Percentiles rank a stretch among this genome's conserved stretches.
phyloP scores from a whole-genome alignment of 768 basidiomycete genomes.

The Clitopilus passeckerianus region DNA sequence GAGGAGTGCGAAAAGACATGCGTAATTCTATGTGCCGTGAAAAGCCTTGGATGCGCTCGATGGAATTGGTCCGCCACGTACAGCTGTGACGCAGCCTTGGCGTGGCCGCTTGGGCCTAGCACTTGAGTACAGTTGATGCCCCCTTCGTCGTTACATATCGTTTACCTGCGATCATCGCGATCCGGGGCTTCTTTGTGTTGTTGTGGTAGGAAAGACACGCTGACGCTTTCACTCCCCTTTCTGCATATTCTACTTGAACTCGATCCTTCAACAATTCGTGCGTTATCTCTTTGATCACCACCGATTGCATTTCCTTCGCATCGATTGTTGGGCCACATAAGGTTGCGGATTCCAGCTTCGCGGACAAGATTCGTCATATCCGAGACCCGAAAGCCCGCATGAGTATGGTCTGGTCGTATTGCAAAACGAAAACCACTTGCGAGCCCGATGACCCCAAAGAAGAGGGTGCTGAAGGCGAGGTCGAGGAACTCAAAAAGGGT shows the following conservation, averaged over 20 bases:
- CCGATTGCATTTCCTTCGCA: constrained; percentile 3
- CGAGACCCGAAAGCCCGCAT: constrained; percentile 85
- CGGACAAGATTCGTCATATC: constrained; percentile 82
- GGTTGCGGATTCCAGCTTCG: constrained; percentile 73
- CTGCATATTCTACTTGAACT: constrained; percentile 30
- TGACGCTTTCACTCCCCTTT: constrained; percentile 62
- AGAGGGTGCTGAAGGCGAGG: constrained; percentile 66
- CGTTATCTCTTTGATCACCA: neutral
- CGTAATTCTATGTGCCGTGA: constrained; percentile 28
- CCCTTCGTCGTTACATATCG: constrained; percentile 19
- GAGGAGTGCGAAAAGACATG: constrained; percentile 80
- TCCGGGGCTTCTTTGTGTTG: constrained; percentile 19
- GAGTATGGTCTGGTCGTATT: constrained; percentile 80
- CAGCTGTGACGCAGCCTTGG: constrained; percentile 69
- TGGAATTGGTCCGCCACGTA: constrained; percentile 49
- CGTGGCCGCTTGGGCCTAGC: constrained; percentile 52
- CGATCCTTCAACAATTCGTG: neutral
- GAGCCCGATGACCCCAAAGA: constrained; percentile 87
- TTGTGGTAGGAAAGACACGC: constrained; percentile 42
- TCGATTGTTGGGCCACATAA: constrained; percentile 31
- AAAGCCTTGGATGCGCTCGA: constrained; percentile 27
- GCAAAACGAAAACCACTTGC: constrained; percentile 87
- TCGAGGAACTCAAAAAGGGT: constrained; percentile 76
- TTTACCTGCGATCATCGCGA: neutral
- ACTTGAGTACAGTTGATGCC: constrained; percentile 36